Evolutionary conservation across 2,329 filamentous ascomycete species (phyloP), one percentile per base, ranked within the genome.

Genomic region (Arthrobotrys iridis): DNA sequence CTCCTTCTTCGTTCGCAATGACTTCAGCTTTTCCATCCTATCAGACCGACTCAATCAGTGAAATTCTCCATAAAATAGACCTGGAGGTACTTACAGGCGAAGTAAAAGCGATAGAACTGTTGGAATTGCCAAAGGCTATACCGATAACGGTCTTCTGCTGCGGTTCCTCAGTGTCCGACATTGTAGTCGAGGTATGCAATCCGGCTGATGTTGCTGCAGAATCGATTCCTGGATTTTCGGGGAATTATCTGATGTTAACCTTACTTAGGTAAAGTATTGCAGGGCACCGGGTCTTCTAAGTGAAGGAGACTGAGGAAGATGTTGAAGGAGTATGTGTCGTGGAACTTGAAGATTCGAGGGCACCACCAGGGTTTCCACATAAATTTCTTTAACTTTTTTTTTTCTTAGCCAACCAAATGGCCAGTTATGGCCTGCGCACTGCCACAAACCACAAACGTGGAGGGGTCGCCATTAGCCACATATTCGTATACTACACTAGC

Each of bases 1-100:
- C 92, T 86, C 95, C 95, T 82, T 98, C 95, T 85, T 98, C 95
- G 85, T 99, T 98, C 81, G 95, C 95, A 84, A 99, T 98, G 78
- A 99, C 94, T 83, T 97, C 93, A 78, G 93, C 90, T 86, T 96
- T 96, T 84, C 96, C 94, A 81, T 98, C 94, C 86, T 55, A 52
- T 77, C 63, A 55, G 15, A 24, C 30, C 72, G 28, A 73, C 66
- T 59, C n/a, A 40, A 48, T 46, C 20, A 60, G 72, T 70, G 43
- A 76, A 55, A 37, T 57, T 41, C 13, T 20, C 40, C 11, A 45
- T 15, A 24, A 22, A n/a, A n/a, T 6, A 18, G 50, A 22, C 4
- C 13, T 5, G 30, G 22, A 40, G 60, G 33, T 26, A 52, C 85
- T 78, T 83, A 88, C 87, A 77, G 83, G 83, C 77, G 90, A 88